phyloP scores from a whole-genome alignment of 2,329 filamentous ascomycete species.

The Fusarium coicis region DNA sequence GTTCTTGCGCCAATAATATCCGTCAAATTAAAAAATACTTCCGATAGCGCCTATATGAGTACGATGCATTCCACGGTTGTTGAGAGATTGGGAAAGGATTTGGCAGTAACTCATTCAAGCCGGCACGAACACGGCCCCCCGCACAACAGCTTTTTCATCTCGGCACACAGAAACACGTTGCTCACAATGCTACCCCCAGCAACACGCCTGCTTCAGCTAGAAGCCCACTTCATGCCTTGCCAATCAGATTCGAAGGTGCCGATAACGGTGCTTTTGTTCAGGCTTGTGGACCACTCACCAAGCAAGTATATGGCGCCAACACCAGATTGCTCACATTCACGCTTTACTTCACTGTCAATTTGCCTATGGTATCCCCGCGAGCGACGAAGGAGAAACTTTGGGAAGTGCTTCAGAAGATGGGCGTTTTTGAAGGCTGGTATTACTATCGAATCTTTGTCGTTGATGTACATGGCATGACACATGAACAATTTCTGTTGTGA shows the following conservation, averaged over 20 bases:
- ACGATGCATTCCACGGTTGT: accelerated
- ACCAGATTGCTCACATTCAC: neutral
- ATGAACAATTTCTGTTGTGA: neutral
- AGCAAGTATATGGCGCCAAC: neutral
- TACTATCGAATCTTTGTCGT: neutral
- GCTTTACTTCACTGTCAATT: accelerated
- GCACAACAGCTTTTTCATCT: too few species aligned
- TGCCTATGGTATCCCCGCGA: neutral
- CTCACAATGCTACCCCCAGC: neutral
- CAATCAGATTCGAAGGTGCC: neutral
- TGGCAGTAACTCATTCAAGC: accelerated
- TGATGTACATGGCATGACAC: accelerated
- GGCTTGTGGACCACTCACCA: neutral
- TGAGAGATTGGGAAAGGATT: accelerated
- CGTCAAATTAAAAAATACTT: accelerated
- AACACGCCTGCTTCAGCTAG: neutral
- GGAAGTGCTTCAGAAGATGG: neutral
- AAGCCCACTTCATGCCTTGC: neutral
- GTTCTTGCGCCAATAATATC: too few species aligned
- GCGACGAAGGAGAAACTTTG: neutral
- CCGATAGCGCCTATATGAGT: neutral
- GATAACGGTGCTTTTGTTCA: accelerated
- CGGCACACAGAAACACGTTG: accelerated
- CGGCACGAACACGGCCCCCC: neutral
- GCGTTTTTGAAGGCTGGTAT: neutral